Evolutionary conservation across 192 early-diverging fungal species (phyloP).

Genomic region (Powellomyces hirtus): DNA sequence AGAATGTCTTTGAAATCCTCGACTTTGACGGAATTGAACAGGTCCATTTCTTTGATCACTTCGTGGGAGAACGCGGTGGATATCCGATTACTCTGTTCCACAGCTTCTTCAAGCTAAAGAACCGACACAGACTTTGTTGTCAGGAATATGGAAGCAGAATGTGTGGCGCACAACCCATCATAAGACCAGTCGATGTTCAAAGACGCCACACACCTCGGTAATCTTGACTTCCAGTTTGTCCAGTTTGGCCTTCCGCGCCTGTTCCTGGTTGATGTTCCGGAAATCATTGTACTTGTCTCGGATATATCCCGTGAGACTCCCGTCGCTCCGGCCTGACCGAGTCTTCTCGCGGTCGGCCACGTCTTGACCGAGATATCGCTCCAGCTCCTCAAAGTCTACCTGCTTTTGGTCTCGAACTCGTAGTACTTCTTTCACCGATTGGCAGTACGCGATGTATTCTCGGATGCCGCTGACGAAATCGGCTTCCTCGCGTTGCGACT

Average conservation of each 20-base stretch:
- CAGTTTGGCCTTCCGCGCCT: slow-evolving; percentile 76
- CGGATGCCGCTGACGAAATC: slow-evolving; percentile 75
- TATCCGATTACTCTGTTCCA: slow-evolving; percentile 71
- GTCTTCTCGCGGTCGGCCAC: slow-evolving; percentile 70
- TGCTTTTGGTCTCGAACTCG: slow-evolving; percentile 91
- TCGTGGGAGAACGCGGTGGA: slow-evolving; percentile 73
- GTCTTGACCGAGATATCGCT: slow-evolving; percentile 71
- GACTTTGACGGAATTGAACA: slow-evolving; percentile 78
- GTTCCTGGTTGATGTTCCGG: slow-evolving; percentile 80
- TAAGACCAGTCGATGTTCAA: too few relatives aligned
- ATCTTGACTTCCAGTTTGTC: slow-evolving; percentile 71
- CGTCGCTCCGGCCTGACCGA: slow-evolving; percentile 59
- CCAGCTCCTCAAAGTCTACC: slow-evolving; percentile 89
- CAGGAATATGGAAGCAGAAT: too few relatives aligned
- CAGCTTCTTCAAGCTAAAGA: slow-evolving; percentile 73
- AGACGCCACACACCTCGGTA: slow-evolving; percentile 58
- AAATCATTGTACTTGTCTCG: slow-evolving; percentile 88
- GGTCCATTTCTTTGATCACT: slow-evolving; percentile 77
- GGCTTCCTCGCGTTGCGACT: slow-evolving; percentile 57
- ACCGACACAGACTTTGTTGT: too few relatives aligned
- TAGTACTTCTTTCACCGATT: slow-evolving; percentile 74
- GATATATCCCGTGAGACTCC: slow-evolving; percentile 71
- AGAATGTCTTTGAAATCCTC: slow-evolving; percentile 77
- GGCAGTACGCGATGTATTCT: slow-evolving; percentile 83
- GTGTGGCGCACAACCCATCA: too few relatives aligned